Base-by-base conservation (phyloP, 192 early-diverging fungal genomes). In the Diversispora epigaea region DNA sequence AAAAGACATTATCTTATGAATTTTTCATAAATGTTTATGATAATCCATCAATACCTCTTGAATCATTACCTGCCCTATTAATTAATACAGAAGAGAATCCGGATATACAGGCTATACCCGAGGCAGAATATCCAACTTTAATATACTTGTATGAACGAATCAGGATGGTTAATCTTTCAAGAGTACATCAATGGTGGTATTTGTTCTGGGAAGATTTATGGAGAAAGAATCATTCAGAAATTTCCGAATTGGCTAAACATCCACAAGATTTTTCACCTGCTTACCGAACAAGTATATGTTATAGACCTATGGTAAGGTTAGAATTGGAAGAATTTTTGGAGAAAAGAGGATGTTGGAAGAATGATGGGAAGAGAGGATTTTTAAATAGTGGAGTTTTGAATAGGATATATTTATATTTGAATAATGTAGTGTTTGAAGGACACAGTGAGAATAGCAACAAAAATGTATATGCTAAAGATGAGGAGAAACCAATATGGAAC, bases 171-270 rank as follows among this genome's bases (percentile, higher is more conserved):
- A 79, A 82, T 54, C 55, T 77, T 46, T 76, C 79, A 5, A 63
- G 77, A 39, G 77, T 77, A n/a, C 81, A 83, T 67, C 81, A 83
- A 66, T 83, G 81, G 81, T 91, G 89, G 89, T 91, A 87, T 54
- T 76, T 91, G 17, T 89, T 91, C 73, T 91, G 88, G 88, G 89
- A 91, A 63, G 89, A 91, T 52, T 68, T 91, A 2, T 89, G 87
- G 68, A 80, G 88, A 5, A 81, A 88, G n/a, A 88, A 91, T 74
- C 77, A 75, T 32, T 50, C 77, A 8, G 75, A 82, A n/a, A 86
- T 84, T 17, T 65, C 77, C 15, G 73, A 83, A 65, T 72, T 90
- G 10, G 56, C 68, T 17, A 55, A 73, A 73, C 63, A 80, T 45
- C 83, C 84, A 17, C 68, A 72, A 0, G 87, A 87, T 71, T 91